phyloP scores from a whole-genome alignment of 164 flowering plant genomes.

The Chimonanthus salicifolius region DNA sequence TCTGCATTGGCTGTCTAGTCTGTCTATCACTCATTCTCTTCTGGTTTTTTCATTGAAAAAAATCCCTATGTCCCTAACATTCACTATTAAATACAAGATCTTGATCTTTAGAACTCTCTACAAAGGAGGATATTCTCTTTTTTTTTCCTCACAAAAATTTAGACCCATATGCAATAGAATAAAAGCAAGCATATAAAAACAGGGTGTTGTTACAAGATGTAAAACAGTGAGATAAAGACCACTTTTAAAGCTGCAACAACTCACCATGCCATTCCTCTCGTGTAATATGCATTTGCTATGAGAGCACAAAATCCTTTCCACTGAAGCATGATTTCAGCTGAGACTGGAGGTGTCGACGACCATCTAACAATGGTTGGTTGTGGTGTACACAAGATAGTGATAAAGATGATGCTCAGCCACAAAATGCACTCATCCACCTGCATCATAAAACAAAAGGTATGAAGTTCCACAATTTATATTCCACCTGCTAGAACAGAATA shows the following conservation, averaged over 20 bases:
- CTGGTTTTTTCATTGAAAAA: too few species aligned
- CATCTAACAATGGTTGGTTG: slow-evolving; percentile 92
- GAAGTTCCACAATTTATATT: not conserved
- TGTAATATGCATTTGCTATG: slow-evolving; percentile 89
- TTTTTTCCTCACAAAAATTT: too few species aligned
- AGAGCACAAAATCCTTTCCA: slow-evolving; percentile 97
- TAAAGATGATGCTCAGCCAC: slow-evolving; percentile 90
- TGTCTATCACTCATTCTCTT: too few species aligned
- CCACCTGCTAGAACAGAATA: not conserved
- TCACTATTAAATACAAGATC: too few species aligned
- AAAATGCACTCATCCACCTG: slow-evolving; percentile 92
- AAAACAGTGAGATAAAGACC: not conserved
- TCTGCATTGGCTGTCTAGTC: too few species aligned
- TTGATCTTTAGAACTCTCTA: too few species aligned
- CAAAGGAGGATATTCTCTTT: too few species aligned
- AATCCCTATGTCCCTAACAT: too few species aligned
- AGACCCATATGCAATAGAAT: not conserved
- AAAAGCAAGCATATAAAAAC: not conserved
- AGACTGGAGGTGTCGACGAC: slow-evolving; percentile 82
- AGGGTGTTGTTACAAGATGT: not conserved
- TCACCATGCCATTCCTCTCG: slow-evolving; percentile 97
- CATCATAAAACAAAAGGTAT: slow-evolving; percentile 12
- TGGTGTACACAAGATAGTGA: slow-evolving; percentile 92
- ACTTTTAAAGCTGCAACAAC: slow-evolving; percentile 8
- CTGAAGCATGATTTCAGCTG: slow-evolving; percentile 50